Percentiles rank a stretch among this genome's conserved stretches.
Evolutionary conservation across 805 yeast species (phyloP).

Genomic region (Pichia membranifaciens): DNA sequence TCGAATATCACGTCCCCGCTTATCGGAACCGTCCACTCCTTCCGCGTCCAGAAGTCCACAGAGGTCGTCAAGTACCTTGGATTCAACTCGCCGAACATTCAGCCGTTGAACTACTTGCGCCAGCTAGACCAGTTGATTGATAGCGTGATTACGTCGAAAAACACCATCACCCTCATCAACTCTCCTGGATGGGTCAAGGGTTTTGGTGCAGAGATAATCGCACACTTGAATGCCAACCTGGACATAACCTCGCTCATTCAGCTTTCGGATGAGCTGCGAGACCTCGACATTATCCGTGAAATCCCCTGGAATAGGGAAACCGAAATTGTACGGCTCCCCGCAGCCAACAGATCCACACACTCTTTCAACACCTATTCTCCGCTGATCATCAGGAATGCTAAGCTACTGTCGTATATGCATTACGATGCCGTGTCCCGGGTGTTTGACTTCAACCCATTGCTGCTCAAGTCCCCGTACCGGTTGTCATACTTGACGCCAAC

Average conservation of each 20-base stretch:
- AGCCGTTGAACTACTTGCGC: slow-evolving; percentile 50
- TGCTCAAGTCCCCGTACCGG: slow-evolving; percentile 35
- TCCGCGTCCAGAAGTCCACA: slow-evolving; percentile 16
- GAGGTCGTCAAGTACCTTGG: slow-evolving; percentile 45
- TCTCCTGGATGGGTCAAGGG: slow-evolving; percentile 94
- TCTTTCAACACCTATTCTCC: slow-evolving; percentile 45
- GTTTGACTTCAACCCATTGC: slow-evolving; percentile 40
- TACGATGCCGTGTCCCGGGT: slow-evolving; percentile 15
- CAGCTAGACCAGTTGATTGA: slow-evolving; percentile 37
- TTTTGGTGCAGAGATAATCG: slow-evolving; percentile 65
- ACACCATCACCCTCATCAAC: slow-evolving; percentile 43
- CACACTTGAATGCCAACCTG: slow-evolving; percentile 36
- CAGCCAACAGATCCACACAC: slow-evolving; percentile 24
- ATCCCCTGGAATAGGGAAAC: slow-evolving; percentile 2
- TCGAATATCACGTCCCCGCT: slow-evolving; percentile 30
- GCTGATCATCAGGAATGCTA: slow-evolving; percentile 46
- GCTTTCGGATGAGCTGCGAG: slow-evolving; percentile 35
- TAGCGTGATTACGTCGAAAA: slow-evolving; percentile 18
- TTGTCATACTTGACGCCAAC: slow-evolving; percentile 31
- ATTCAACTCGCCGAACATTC: slow-evolving; percentile 59
- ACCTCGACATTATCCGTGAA: slow-evolving; percentile 9
- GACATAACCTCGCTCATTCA: slow-evolving; percentile 55
- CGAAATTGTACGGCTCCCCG: slow-evolving; percentile 11
- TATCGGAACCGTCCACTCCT: slow-evolving; percentile 31
- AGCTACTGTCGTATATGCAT: slow-evolving; percentile 52